A percentile compares a stretch with the other conserved stretches of the same genome.
Evolutionary conservation across 768 basidiomycete genomes (phyloP).

Genomic region (Coprinellus micaceus): DNA sequence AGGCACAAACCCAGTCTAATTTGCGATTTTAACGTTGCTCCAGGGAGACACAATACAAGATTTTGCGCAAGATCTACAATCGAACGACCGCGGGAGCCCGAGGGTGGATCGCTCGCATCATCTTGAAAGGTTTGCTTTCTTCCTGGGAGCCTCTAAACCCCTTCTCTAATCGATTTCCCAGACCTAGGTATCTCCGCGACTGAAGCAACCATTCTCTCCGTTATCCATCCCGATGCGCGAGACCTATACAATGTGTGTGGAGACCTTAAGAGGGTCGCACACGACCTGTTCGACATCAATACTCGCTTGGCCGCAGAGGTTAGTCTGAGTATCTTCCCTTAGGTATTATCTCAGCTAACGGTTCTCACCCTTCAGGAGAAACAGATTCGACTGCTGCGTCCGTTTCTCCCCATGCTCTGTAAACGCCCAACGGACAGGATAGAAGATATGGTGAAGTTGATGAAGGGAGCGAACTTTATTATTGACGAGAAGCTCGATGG

Average conservation of each 20-base stretch:
- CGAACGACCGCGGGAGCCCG: conserved; percentile 83
- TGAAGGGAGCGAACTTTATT: conserved; percentile 77
- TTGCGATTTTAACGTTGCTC: background rate
- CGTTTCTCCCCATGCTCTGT: conserved; percentile 95
- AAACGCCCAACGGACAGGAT: conserved; percentile 80
- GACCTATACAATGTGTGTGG: conserved; percentile 96
- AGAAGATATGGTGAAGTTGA: conserved; percentile 79
- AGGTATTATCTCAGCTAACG: too few species aligned
- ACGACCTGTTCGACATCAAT: conserved; percentile 77
- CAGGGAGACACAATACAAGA: conserved; percentile 72
- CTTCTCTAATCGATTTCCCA: conserved; percentile 28
- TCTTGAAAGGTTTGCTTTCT: background rate
- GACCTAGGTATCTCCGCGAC: conserved; percentile 92
- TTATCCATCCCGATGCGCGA: conserved; percentile 92
- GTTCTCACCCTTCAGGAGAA: too few species aligned
- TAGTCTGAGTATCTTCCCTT: too few species aligned
- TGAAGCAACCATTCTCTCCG: conserved; percentile 87
- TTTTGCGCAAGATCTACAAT: conserved; percentile 75
- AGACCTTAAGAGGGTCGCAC: conserved; percentile 89
- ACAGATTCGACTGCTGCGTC: conserved; percentile 72
- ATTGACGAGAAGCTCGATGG: conserved; percentile 99
- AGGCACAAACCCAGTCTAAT: background rate
- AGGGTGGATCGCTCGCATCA: conserved; percentile 93
- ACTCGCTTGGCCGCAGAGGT: conserved; percentile 63
- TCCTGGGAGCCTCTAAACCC: background rate